Conservation (phyloP, 768 basidiomycete genomes). For the Lyophyllum decastes region DNA sequence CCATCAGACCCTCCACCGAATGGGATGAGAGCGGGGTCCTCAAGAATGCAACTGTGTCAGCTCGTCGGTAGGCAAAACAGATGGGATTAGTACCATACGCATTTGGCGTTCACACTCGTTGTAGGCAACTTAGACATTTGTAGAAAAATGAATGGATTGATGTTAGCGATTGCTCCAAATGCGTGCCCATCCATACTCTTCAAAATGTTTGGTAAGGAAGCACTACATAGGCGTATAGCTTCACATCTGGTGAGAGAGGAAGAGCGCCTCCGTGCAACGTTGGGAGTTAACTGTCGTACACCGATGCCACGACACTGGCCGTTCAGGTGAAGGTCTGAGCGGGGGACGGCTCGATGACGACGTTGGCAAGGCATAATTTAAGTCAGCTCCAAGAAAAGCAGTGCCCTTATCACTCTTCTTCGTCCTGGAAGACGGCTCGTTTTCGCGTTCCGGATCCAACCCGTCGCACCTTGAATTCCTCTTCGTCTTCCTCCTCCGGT, state of each 20-base stretch:
- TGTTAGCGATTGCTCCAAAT: background rate
- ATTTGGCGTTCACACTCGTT: background rate
- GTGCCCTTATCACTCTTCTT: constrained; percentile 45
- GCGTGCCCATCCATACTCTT: constrained; percentile 1
- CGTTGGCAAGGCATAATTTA: too few relatives aligned
- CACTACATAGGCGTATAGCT: background rate
- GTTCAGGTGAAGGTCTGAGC: too few relatives aligned
- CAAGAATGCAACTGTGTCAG: constrained; percentile 35
- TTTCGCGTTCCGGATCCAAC: constrained; percentile 53
- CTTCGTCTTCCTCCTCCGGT: constrained; percentile 49
- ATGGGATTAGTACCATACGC: background rate
- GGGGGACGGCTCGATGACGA: too few relatives aligned
- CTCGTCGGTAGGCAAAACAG: constrained; percentile 26
- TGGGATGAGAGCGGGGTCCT: constrained; percentile 62
- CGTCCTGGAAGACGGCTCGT: constrained; percentile 61
- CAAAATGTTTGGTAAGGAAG: background rate
- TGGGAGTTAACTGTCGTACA: too few relatives aligned
- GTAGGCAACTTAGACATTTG: background rate
- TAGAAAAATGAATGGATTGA: background rate
- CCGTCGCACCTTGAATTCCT: constrained; percentile 67
- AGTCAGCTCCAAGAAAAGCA: background rate
- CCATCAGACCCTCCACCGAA: constrained; percentile 62
- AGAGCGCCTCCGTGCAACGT: too few relatives aligned
- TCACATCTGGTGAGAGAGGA: too few relatives aligned
- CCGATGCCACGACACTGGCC: too few relatives aligned